These are phyloP conservation scores for Thraustochytrium sp. DNA, from an alignment of 352 stramenopile species.

Conservation along the genomic window DNA sequence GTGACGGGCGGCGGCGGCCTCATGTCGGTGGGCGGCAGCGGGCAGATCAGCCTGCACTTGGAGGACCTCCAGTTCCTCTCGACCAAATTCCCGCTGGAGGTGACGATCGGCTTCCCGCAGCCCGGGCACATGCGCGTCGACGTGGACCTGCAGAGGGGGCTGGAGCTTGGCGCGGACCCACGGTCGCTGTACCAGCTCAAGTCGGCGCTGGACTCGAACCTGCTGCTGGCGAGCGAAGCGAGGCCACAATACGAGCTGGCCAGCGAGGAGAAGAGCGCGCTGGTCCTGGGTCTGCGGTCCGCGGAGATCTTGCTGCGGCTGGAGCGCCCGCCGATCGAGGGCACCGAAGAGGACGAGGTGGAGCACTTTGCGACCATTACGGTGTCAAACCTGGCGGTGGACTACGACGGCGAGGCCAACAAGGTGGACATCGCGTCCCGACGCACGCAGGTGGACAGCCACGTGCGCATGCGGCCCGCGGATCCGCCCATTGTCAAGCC, in stretches of 20 bases:
- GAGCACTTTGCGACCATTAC: background rate
- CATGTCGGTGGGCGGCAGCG: background rate
- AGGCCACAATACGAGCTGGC: background rate
- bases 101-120: background rate
- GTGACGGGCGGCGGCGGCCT: background rate
- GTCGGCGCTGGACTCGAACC: constrained; percentile 25
- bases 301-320: background rate
- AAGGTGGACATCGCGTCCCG: background rate
- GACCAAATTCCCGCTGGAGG: background rate
- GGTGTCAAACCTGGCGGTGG: background rate
- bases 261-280: background rate
- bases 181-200: constrained; percentile 12
- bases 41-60: background rate
- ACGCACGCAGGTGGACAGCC: background rate
- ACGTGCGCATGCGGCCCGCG: background rate
- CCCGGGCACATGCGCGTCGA: background rate
- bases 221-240: background rate
- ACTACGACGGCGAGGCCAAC: background rate
- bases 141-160: background rate
- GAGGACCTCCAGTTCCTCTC: background rate
- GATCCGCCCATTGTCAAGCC: background rate
- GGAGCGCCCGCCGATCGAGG: background rate
- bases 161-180: background rate
- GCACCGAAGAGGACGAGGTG: background rate
- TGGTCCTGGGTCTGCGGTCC: background rate